phyloP scores from a whole-genome alignment of 1,284 basidiomycete genomes.

The Kalmanozyma brasiliensis region DNA sequence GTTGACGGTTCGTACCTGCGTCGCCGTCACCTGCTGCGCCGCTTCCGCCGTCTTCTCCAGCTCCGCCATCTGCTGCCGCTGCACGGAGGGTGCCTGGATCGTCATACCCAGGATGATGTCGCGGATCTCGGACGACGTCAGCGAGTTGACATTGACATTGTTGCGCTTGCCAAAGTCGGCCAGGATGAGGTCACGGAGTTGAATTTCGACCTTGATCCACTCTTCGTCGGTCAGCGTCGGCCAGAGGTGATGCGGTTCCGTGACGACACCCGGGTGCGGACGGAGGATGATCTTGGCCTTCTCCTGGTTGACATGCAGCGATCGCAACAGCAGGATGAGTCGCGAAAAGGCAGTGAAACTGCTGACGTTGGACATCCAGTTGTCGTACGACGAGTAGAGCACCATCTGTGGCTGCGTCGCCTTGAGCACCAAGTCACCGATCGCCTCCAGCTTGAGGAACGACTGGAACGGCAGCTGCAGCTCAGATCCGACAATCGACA shows the following conservation, averaged over 20 bases:
- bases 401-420: conserved; percentile 99
- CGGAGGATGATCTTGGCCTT: conserved; percentile 82
- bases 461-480: conserved; percentile 99
- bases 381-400: conserved; percentile 96
- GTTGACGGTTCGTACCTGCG: conserved; percentile 97
- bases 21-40: conserved; percentile 91
- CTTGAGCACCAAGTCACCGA: conserved; percentile 95
- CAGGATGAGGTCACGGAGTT: conserved; percentile 74
- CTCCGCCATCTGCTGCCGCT: conserved; percentile 99
- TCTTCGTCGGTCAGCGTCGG: conserved; percentile 93
- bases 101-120: conserved; percentile 75
- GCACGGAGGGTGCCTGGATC: conserved; percentile 82
- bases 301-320: conserved; percentile 98
- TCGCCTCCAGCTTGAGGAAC: conserved; percentile 99
- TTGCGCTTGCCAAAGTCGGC: conserved; percentile 98
- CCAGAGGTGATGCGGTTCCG: conserved; percentile 97
- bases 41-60: conserved; percentile 92
- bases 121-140: conserved; percentile 92
- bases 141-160: conserved; percentile 96
- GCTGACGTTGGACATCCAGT: conserved; percentile 98
- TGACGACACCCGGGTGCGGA: conserved; percentile 76
- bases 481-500: conserved; percentile 99
- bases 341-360: conserved; percentile 99
- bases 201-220: conserved; percentile 99
- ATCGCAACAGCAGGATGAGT: conserved; percentile 91